Evolutionary conservation across 225 moss, liverwort and hornwort species (phyloP), one percentile per base, ranked within the genome.

Genomic region (Lunularia cruciata): DNA sequence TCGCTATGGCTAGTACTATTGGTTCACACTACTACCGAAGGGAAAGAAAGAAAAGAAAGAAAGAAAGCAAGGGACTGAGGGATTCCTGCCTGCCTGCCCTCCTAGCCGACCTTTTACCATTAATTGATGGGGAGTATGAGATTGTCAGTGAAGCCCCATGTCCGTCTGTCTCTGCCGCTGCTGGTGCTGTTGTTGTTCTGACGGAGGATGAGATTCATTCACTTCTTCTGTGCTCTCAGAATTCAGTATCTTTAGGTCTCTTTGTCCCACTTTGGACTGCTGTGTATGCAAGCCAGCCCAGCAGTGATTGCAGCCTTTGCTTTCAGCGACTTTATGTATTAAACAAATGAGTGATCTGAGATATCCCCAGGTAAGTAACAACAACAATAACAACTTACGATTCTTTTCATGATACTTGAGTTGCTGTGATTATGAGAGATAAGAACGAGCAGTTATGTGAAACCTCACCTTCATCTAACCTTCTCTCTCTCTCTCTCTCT

Each of bases 271-370:
- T 60, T 60, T n/a, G 36, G 18, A 22, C 20, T 36, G 37, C 60
- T 60, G 60, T 60, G 60, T 60, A 60, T 60, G 36, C 37, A 37
- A 19, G 60, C 32, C 60, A 60, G 60, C 37, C 60, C 19, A 36
- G 59, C 59, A 59, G 13, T 59, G 59, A 59, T 59, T 35, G 20
- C 59, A 35, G 22, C 36, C 35, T 36, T 35, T 19, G 34, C 2
- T 59, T 34, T 59, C 58, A 34, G n/a, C n/a, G n/a, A n/a, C n/a
- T n/a, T n/a, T n/a, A n/a, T n/a, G n/a, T n/a, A n/a, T n/a, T n/a
- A n/a, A n/a, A n/a, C n/a, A n/a, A n/a, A n/a, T n/a, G n/a, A n/a
- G n/a, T n/a, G n/a, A n/a, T n/a, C n/a, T n/a, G n/a, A n/a, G n/a
- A n/a, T n/a, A n/a, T n/a, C 58, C 32, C n/a, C 5, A 18, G 34